Percentiles rank a stretch among this genome's conserved stretches.
Conservation (phyloP, 305 asterid species). For the Solanum hybrid region DNA sequence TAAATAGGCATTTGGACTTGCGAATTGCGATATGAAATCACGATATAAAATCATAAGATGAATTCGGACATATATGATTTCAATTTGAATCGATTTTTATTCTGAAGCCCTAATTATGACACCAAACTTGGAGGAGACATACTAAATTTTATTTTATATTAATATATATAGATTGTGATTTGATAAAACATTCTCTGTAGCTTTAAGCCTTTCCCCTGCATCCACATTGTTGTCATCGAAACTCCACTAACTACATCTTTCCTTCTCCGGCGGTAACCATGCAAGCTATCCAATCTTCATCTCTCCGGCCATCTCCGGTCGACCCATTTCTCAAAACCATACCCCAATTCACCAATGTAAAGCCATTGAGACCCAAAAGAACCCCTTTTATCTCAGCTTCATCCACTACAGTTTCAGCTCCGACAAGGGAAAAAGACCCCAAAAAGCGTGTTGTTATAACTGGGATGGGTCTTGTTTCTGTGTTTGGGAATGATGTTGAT, state of each 20-base stretch:
- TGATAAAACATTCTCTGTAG: not conserved
- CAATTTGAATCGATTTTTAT: no score
- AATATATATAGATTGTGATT: not conserved
- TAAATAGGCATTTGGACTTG: not conserved
- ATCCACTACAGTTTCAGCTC: constrained; percentile 29
- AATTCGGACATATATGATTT: no score
- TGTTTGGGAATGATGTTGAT: constrained; percentile 66
- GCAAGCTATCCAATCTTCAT: constrained; percentile 43
- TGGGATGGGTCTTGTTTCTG: constrained; percentile 85
- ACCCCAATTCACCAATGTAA: constrained; percentile 8
- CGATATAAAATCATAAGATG: no score
- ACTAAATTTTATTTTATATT: not conserved
- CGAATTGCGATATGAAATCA: no score
- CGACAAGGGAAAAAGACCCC: constrained; percentile 69
- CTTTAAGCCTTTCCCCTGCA: not conserved
- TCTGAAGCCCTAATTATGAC: not conserved
- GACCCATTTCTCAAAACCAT: constrained; percentile 23
- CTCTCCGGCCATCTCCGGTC: constrained; percentile 36
- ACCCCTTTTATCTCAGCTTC: constrained; percentile 33
- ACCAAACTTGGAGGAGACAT: not conserved
- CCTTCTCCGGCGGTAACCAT: constrained; percentile 18
- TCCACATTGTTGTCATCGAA: constrained; percentile 37
- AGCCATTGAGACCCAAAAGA: constrained; percentile 2
- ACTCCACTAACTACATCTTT: constrained; percentile 7
- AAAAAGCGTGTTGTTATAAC: constrained; percentile 78